Base-by-base conservation (phyloP, 1,139 yeast genomes). In the Lodderomyces orthopsilosis region DNA sequence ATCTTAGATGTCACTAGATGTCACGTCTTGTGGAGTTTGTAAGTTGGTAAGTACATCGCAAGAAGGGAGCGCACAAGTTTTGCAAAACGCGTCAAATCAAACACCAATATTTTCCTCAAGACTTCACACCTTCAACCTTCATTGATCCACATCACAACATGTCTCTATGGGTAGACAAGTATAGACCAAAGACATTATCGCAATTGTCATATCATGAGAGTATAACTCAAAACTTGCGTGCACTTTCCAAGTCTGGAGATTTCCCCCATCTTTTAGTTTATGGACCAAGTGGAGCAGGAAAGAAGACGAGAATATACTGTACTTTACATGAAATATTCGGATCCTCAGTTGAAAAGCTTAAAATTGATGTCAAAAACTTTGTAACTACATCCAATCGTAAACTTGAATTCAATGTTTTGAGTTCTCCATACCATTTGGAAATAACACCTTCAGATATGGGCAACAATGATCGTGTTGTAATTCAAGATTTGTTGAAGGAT, bases 361-460 rank as follows among this genome's bases (percentile, higher is more conserved):
- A 90, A 63, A 90, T 93, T 43, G 98, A 91, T 58, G 87, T 91
- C 34, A 84, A 95, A 54, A 81, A 86, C 3, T 88, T 93, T 61
- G 81, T 81, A 23, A 83, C 95, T 0, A 72, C 89, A 2, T 75
- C 76, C 39, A 78, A 76, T 53, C 73, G 91, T 45, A 93, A 90
- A 61, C 68, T 93, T 45, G 98, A 93, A 58, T 83, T 93, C 64
- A 93, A 89, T 56, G 91, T 93, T 28, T 88, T 93, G 30, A 85
- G 95, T 43, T 85, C 95, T 6, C 87, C 94, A 0, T 82, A 85
- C 58, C 99, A 93, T 63, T 67, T 91, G 54, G 99, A 93, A 62
- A 86, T 93, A 56, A 93, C 98, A 2, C 99, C 99, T 2, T 83
- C 95, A 47, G 98, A 93, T 63, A 85, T 91, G 85, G 98, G 98